A percentile compares a stretch with the other conserved stretches of the same genome.
phyloP scores from a whole-genome alignment of 2,329 filamentous ascomycete genomes.

The Nemania diffusa region DNA sequence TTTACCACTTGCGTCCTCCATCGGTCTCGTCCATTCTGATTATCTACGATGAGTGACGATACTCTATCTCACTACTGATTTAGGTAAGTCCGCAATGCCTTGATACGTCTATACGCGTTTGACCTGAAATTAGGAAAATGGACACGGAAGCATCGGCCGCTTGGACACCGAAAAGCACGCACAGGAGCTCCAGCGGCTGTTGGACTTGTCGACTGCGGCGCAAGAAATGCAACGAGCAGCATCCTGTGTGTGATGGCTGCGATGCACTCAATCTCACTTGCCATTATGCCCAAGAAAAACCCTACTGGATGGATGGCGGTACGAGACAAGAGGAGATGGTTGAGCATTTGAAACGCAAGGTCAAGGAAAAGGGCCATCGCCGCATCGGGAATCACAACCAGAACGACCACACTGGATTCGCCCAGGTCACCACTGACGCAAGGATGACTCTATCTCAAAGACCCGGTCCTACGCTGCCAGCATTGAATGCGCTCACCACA shows the following conservation, averaged over 20 bases:
- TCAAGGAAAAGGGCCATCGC: conserved; percentile 37
- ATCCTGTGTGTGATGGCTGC: conserved; percentile 52
- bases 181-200: conserved; percentile 42
- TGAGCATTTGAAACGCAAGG: conserved; percentile 38
- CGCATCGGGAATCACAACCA: background rate
- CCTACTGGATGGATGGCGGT: conserved; percentile 53
- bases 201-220: conserved; percentile 56
- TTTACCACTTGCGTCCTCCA: too few species aligned
- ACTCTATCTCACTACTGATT: too few species aligned
- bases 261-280: conserved; percentile 53
- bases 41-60: too few species aligned
- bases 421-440: background rate
- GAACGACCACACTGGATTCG: conserved; percentile 7
- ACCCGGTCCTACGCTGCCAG: background rate
- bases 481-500: background rate
- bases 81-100: too few species aligned
- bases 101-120: too few species aligned
- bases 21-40: too few species aligned
- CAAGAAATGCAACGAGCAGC: conserved; percentile 55
- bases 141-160: background rate
- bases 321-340: conserved; percentile 50
- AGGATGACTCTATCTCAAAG: background rate
- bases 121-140: background rate
- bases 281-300: conserved; percentile 49
- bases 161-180: background rate